These are phyloP conservation scores for Toxicodendron radicans DNA, from an alignment of 345 rosid genomes.

Conservation along the genomic window DNA sequence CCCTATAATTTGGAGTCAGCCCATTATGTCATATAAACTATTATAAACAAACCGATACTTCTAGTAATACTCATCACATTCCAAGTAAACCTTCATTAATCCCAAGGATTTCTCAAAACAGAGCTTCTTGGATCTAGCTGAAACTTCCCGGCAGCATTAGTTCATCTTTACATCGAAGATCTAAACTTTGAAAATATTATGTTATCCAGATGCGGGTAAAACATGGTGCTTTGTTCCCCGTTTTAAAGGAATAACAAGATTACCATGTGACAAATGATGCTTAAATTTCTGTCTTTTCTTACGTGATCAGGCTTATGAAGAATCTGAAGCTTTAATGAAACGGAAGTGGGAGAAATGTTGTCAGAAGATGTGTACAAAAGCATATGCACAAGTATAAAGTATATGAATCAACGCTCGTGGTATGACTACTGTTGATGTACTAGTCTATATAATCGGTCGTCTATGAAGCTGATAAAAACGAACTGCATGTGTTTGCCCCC, in stretches of 20 bases:
- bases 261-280: not conserved
- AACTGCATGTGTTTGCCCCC: not conserved
- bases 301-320: slow-evolving; percentile 51
- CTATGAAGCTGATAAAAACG: not conserved
- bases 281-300: not conserved
- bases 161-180: too few species aligned
- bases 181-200: not conserved
- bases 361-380: slow-evolving; percentile 13
- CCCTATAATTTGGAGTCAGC: slow-evolving; percentile 30
- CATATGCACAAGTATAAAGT: not conserved
- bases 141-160: not conserved
- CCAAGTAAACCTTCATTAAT: slow-evolving; percentile 12
- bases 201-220: not conserved
- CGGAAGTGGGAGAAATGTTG: not conserved
- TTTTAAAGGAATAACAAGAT: not conserved
- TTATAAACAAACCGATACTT: slow-evolving; percentile 19
- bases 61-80: slow-evolving; percentile 22
- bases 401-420: not conserved
- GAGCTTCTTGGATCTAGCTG: slow-evolving; percentile 26
- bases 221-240: too few species aligned
- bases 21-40: slow-evolving; percentile 18
- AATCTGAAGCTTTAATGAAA: slow-evolving; percentile 55
- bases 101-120: slow-evolving; percentile 21
- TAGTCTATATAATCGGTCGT: not conserved
- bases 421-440: not conserved